These are phyloP conservation scores for Xanthoconium purpureum DNA, from an alignment of 768 basidiomycete genomes.

Conservation along the genomic window DNA sequence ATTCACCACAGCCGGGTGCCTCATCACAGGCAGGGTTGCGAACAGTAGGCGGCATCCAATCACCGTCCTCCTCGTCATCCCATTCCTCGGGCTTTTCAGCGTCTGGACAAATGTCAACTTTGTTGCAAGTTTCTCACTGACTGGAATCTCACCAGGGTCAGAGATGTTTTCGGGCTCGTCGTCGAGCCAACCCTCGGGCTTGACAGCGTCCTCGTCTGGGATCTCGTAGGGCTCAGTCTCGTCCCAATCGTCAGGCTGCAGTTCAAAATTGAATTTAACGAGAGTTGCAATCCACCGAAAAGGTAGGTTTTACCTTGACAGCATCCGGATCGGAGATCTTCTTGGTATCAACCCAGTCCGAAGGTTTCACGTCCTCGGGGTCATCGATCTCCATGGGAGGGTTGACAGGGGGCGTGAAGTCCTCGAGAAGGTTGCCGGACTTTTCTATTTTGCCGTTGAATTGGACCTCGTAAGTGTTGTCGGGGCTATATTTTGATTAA, in stretches of 20 bases:
- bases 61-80: conserved; percentile 99
- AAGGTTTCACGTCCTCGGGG: conserved; percentile 85
- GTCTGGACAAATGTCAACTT: conserved; percentile 41
- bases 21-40: conserved; percentile 88
- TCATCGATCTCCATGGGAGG: conserved; percentile 93
- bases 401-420: conserved; percentile 93
- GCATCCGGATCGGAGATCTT: conserved; percentile 84
- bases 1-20: conserved; percentile 92
- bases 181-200: conserved; percentile 96
- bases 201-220: conserved; percentile 77
- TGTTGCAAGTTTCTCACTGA: background rate
- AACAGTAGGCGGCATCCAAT: conserved; percentile 91
- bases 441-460: conserved; percentile 84
- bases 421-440: conserved; percentile 83
- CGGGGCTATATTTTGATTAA: conserved; percentile 54
- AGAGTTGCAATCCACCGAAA: background rate
- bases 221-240: conserved; percentile 95
- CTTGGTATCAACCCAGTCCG: conserved; percentile 88
- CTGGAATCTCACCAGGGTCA: conserved; percentile 67
- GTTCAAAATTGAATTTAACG: conserved; percentile 22
- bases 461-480: conserved; percentile 90
- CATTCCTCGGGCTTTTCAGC: conserved; percentile 97
- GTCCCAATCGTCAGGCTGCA: conserved; percentile 90
- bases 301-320: conserved; percentile 52
- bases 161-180: conserved; percentile 76